Percentiles rank a stretch among this genome's conserved stretches.
Conservation (phyloP, 2,329 filamentous ascomycete species). For the Scortechinia acanthostroma region DNA sequence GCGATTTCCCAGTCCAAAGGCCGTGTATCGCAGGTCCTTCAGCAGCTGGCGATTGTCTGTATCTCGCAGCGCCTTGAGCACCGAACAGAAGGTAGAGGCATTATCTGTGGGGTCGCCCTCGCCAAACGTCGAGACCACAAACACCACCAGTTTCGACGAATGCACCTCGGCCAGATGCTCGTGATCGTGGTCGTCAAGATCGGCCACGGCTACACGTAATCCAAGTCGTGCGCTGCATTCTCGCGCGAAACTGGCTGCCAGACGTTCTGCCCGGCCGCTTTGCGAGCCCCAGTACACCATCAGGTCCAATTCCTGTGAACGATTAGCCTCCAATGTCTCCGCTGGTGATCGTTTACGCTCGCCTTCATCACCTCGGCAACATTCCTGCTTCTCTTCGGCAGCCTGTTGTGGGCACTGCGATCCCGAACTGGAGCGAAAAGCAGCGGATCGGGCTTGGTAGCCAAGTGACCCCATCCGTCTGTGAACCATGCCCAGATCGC, state of each 20-base stretch:
- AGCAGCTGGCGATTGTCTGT: too few species aligned
- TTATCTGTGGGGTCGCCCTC: background rate
- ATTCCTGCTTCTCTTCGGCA: too few species aligned
- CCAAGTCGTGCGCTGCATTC: background rate
- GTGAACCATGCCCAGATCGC: too few species aligned
- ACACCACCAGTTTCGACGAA: background rate
- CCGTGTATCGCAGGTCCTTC: conserved; percentile 7
- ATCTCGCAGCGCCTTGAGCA: too few species aligned
- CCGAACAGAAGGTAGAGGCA: background rate
- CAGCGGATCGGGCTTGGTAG: too few species aligned
- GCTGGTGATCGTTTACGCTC: too few species aligned
- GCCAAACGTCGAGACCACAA: background rate
- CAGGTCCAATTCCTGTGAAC: too few species aligned
- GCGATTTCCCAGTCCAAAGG: conserved; percentile 11
- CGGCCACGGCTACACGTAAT: background rate
- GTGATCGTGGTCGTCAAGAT: background rate
- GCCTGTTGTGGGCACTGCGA: too few species aligned
- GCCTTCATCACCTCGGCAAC: too few species aligned
- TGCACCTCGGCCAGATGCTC: background rate
- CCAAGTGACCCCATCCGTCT: too few species aligned
- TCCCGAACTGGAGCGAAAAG: too few species aligned
- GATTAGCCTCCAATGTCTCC: too few species aligned
- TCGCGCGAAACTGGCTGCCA: background rate
- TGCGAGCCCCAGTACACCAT: background rate
- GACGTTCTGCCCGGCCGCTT: background rate